Evolutionary conservation across 2,329 filamentous ascomycete species (phyloP).

Genomic region (Hypoxylon sp.): DNA sequence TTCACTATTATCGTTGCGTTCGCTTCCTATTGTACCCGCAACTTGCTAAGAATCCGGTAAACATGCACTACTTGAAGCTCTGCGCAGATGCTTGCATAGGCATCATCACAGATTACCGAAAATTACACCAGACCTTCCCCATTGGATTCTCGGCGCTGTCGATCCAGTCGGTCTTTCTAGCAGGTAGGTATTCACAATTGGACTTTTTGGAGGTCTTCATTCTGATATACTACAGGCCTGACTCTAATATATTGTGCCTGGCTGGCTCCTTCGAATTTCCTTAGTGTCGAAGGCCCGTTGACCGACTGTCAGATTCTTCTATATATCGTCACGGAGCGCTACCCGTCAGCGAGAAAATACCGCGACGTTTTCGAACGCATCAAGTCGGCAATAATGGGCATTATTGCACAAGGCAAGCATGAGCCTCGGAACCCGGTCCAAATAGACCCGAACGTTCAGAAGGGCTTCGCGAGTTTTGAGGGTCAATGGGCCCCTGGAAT

Average conservation of each 20-base stretch:
- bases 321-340: slow-evolving; percentile 53
- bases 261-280: slow-evolving; percentile 46
- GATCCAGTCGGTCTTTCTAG: slow-evolving; percentile 52
- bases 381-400: slow-evolving; percentile 46
- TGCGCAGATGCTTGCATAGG: slow-evolving; percentile 50
- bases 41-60: slow-evolving; percentile 48
- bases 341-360: slow-evolving; percentile 52
- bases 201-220: neutral
- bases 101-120: slow-evolving; percentile 48
- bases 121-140: slow-evolving; percentile 50
- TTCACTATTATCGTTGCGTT: slow-evolving; percentile 51
- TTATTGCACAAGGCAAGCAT: slow-evolving; percentile 50
- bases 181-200: slow-evolving; percentile 41
- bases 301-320: slow-evolving; percentile 51
- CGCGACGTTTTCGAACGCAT: slow-evolving; percentile 53
- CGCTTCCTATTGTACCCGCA: slow-evolving; percentile 50
- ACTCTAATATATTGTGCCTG: slow-evolving; percentile 51
- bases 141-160: slow-evolving; percentile 51
- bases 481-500: slow-evolving; percentile 45
- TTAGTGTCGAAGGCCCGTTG: slow-evolving; percentile 46
- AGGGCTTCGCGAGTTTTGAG: slow-evolving; percentile 43
- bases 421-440: slow-evolving; percentile 49
- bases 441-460: slow-evolving; percentile 48
- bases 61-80: slow-evolving; percentile 48
- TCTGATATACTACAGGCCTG: slow-evolving; percentile 43